These are phyloP conservation scores for Kernera saxatilis DNA, from an alignment of 345 rosid genomes.

Conservation along the genomic window DNA sequence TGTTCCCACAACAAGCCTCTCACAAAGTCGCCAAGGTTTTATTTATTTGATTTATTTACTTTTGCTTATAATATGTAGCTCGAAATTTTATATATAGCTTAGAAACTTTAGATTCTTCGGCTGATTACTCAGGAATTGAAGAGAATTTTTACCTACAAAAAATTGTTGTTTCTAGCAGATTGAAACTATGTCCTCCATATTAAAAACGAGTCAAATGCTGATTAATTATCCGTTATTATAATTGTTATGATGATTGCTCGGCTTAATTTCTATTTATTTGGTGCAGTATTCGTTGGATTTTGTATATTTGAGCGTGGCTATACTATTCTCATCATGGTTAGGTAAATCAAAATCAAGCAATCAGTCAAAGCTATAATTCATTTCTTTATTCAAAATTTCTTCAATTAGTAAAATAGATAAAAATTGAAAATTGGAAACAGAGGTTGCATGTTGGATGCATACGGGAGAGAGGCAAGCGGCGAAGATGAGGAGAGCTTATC, in stretches of 20 bases:
- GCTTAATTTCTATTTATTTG: neutral
- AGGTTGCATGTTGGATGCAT: conserved; percentile 99
- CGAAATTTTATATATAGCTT: neutral
- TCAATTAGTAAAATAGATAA: neutral
- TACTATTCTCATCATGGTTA: conserved; percentile 87
- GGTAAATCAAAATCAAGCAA: conserved; percentile 38
- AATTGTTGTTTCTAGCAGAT: neutral
- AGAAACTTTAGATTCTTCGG: neutral
- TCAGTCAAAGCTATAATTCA: neutral
- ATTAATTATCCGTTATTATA: neutral
- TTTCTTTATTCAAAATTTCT: neutral
- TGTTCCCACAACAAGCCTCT: conserved; percentile 72
- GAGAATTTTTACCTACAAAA: neutral
- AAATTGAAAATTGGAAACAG: conserved; percentile 28
- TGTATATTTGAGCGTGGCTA: conserved; percentile 81
- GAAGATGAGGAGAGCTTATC: conserved; percentile 89
- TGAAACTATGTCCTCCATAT: neutral
- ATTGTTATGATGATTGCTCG: neutral
- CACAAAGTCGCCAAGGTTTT: conserved; percentile 85
- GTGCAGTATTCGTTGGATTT: conserved; percentile 98
- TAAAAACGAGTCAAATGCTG: neutral
- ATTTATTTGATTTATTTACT: neutral
- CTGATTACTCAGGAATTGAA: neutral
- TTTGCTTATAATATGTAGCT: neutral
- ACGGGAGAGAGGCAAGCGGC: conserved; percentile 95